These are phyloP conservation scores for Suhomyces canberraensis DNA, from an alignment of 805 yeast genomes.

Conservation along the genomic window DNA sequence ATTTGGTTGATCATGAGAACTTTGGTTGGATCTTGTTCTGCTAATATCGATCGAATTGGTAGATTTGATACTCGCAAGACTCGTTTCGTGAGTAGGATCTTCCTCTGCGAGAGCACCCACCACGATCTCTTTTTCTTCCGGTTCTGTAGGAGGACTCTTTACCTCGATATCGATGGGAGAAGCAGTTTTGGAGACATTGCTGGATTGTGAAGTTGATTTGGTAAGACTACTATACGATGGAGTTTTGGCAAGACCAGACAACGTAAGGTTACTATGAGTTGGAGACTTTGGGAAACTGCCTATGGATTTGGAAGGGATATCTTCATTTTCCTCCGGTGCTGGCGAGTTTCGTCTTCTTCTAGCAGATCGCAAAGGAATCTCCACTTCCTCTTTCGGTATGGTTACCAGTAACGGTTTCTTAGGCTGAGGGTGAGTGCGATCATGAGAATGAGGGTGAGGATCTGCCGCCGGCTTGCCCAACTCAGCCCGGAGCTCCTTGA, in stretches of 20 bases:
- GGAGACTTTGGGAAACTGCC: background rate
- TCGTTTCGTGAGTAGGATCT: background rate
- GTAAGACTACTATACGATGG: slow-evolving; percentile 1
- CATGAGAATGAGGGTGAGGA: too few species aligned
- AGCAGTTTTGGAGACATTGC: background rate
- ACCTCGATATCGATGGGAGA: background rate
- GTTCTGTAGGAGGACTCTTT: background rate
- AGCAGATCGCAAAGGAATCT: slow-evolving; percentile 22
- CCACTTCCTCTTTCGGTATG: slow-evolving; percentile 6
- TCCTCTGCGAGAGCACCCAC: background rate
- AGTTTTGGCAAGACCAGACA: background rate
- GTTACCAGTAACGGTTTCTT: too few species aligned
- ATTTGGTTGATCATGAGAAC: slow-evolving; percentile 3
- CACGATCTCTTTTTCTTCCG: background rate
- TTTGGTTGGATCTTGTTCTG: slow-evolving; percentile 5
- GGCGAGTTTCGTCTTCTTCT: slow-evolving; percentile 17
- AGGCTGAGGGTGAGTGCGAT: too few species aligned
- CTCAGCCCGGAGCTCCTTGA: slow-evolving; percentile 28
- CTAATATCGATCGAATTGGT: slow-evolving; percentile 5
- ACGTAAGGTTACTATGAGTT: too few species aligned
- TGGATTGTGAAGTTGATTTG: background rate
- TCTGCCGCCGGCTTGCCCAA: slow-evolving; percentile 4
- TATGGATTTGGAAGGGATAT: background rate
- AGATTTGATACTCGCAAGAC: slow-evolving; percentile 4
- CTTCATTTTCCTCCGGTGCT: too few species aligned